Base-by-base conservation (phyloP, 345 rosid species). In the Eutrema japonicum region DNA sequence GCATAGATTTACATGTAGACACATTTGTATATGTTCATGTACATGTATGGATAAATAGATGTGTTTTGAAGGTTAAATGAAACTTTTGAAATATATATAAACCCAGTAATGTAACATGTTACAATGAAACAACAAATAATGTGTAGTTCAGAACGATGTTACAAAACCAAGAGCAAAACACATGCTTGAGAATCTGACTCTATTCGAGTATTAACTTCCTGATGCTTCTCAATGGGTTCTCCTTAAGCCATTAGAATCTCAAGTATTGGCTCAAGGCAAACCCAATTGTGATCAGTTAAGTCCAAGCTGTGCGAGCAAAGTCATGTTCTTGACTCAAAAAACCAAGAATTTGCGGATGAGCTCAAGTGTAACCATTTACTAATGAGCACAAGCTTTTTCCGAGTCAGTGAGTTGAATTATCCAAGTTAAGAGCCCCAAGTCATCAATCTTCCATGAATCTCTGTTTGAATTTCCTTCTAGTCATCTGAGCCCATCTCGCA, bases 401-500 rank as follows among this genome's bases (percentile, higher is more conserved):
- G 13, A 33, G 60, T 2, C 4, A 49, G 26, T 61, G 43, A 50
- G 32, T 40, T 27, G 75, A 60, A 29, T 16, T 3, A 18, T 32
- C 35, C 65, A 47, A 37, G 4, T 36, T 59, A 70, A 2, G 12
- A 27, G 2, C 10, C 35, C 14, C 6, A 59, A 67, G 41, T 43
- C 43, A 75, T 43, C 36, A 61, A 41, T 77, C 58, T 58, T 66
- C 73, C 64, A 52, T 46, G 65, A 14, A 73, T 72, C 77, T 78
- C 65, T 66, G 59, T 67, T 72, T 78, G 33, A 72, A 78, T 47
- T 62, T 78, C 56, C 77, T 86, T 82, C 85, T 86, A 77, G 80
- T 87, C 82, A 74, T 83, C 75, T 87, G 86, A 50, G 82, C 87
- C 87, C 88, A 84, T 53, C 85, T 84, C 1, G 87, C 82, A 51